phyloP scores from a whole-genome alignment of 2,329 filamentous ascomycete genomes.

The Hypoxylon sp. region DNA sequence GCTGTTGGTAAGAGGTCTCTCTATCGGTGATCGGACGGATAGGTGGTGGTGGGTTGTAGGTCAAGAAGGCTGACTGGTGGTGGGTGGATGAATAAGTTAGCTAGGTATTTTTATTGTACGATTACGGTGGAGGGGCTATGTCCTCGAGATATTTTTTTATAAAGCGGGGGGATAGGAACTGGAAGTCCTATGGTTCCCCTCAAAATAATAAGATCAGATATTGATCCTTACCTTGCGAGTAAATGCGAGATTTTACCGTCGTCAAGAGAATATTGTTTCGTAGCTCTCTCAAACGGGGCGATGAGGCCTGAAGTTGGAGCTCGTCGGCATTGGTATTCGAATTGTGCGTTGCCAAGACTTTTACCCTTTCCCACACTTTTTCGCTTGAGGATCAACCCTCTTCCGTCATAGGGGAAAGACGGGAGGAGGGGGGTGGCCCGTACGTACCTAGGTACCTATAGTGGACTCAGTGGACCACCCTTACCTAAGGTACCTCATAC shows the following conservation, averaged over 20 bases:
- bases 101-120: slow-evolving; percentile 16
- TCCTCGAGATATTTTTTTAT: slow-evolving; percentile 6
- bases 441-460: slow-evolving; percentile 15
- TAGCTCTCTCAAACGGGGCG: slow-evolving; percentile 35
- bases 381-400: slow-evolving; percentile 56
- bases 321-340: slow-evolving; percentile 43
- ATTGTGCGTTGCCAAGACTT: slow-evolving; percentile 56
- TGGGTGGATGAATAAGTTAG: slow-evolving; percentile 15
- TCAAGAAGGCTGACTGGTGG: slow-evolving; percentile 24
- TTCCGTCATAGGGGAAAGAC: slow-evolving; percentile 41
- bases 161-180: slow-evolving; percentile 2
- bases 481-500: background rate
- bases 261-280: slow-evolving; percentile 32
- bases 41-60: slow-evolving; percentile 22
- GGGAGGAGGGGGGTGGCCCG: background rate
- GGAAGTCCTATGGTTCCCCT: background rate
- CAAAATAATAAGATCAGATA: background rate
- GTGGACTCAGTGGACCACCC: no score
- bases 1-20: slow-evolving; percentile 34
- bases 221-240: slow-evolving; percentile 41
- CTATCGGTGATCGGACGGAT: slow-evolving; percentile 28
- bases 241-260: slow-evolving; percentile 44
- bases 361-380: slow-evolving; percentile 33
- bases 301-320: slow-evolving; percentile 47
- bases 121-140: background rate